Evolutionary conservation across 1,139 yeast species (phyloP), one percentile per base, ranked within the genome.

Genomic region (Sugiyamaella castrensis): DNA sequence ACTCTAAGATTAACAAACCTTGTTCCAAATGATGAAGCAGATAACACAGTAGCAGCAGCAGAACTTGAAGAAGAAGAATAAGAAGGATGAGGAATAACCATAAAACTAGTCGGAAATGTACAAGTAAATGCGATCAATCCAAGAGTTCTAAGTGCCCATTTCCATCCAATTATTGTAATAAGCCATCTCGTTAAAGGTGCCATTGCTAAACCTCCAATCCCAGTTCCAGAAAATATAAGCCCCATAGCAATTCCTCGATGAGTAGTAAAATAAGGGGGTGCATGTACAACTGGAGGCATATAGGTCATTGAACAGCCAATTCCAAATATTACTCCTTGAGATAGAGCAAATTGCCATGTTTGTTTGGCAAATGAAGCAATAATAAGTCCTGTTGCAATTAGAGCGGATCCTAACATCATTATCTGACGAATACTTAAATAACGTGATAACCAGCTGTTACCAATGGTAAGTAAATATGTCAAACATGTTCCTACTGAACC

Each of bases 241-340:
- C 77, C 77, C 69, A 71, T 65, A 0, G 77, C 77, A 46, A 70
- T 63, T 7, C 73, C 76, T 48, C 76, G 57, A 48, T 69, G 68
- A 36, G 62, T 58, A 31, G 61, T 61, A 54, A 69, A 73, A 51
- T 63, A 73, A 5, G 69, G 68, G 2, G 77, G 77, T 1, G 72
- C 72, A 54, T 71, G 68, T 0, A 70, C 68, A 11, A 71, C 73
- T 1, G 77, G 76, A 1, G 75, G 73, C 26, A 71, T 53, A 53
- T 73, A 73, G 1, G 67, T 51, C 35, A 72, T 47, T 9, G 72
- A 67, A 19, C 3, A 19, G 24, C 24, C 77, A 8, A 69, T 39
- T 0, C 76, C 76, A 44, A 65, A 69, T 52, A 72, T 35, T 1
- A 71, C 41, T 1, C 77, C 77, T 48, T 73, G 76, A 8, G 73